Evolutionary conservation across 495 filamentous ascomycete genomes (phyloP).

Genomic region (Hapsidospora chrysogenum): DNA sequence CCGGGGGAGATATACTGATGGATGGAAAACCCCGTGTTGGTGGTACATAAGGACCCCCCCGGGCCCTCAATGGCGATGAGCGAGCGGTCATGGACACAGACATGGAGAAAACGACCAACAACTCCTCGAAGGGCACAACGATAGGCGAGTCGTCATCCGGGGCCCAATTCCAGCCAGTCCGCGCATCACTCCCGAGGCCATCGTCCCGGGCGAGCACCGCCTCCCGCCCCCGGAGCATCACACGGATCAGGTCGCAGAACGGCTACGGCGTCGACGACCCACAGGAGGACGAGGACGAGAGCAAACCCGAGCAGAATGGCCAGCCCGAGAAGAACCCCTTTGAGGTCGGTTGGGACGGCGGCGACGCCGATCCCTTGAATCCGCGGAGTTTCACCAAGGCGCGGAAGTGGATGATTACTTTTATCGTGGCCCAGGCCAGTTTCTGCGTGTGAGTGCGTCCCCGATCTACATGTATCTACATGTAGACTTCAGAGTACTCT

Average conservation of each 20-base stretch:
- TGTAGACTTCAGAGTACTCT: not conserved
- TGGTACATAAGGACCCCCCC: no score
- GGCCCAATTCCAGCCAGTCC: no score
- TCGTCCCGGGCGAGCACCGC: no score
- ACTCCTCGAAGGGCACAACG: no score
- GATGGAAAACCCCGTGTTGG: no score
- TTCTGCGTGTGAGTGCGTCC: slow-evolving; percentile 61
- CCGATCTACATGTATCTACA: slow-evolving; percentile 8
- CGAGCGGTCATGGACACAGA: no score
- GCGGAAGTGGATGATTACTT: slow-evolving; percentile 63
- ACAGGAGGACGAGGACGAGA: slow-evolving; percentile 15
- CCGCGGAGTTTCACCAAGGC: slow-evolving; percentile 52
- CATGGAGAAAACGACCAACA: no score
- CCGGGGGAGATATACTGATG: no score
- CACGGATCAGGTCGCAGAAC: slow-evolving; percentile 38
- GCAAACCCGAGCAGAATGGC: slow-evolving; percentile 1
- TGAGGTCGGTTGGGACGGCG: slow-evolving; percentile 53
- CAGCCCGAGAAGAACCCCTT: slow-evolving; percentile 29
- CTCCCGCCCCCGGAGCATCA: no score
- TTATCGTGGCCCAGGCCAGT: slow-evolving; percentile 52
- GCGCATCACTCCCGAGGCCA: no score
- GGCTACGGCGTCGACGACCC: slow-evolving; percentile 40
- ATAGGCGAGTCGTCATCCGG: no score
- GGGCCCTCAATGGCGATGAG: no score
- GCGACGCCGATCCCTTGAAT: slow-evolving; percentile 53